phyloP scores from a whole-genome alignment of 352 stramenopile species.

The Aphanomyces invadans region DNA sequence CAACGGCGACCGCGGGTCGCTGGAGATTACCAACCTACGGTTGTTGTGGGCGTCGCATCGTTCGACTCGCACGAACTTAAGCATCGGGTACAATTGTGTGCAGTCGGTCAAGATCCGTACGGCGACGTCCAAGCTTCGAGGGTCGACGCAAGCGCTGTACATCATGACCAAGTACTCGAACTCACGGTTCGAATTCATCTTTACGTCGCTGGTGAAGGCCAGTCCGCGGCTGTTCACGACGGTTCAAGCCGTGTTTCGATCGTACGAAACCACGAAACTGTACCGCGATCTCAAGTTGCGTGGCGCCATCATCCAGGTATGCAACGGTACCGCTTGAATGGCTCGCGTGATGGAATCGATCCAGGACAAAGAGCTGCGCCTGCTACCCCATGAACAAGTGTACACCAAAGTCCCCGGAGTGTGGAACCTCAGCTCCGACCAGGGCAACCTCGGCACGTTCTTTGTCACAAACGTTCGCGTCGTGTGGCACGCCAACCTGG shows the following conservation, averaged over 20 bases:
- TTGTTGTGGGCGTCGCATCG: slow-evolving; percentile 89
- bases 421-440: slow-evolving; percentile 89
- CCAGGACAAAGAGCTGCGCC: slow-evolving; percentile 72
- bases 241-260: slow-evolving; percentile 86
- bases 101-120: slow-evolving; percentile 85
- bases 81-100: slow-evolving; percentile 77
- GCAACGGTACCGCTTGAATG: background rate
- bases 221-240: slow-evolving; percentile 89
- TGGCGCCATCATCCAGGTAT: slow-evolving; percentile 76
- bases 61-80: slow-evolving; percentile 76
- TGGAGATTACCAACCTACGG: slow-evolving; percentile 89
- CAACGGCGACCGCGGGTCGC: slow-evolving; percentile 83
- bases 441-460: slow-evolving; percentile 89
- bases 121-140: slow-evolving; percentile 83
- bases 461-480: slow-evolving; percentile 91
- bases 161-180: slow-evolving; percentile 87
- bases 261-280: slow-evolving; percentile 89
- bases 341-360: too few species aligned
- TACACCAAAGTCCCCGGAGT: slow-evolving; percentile 81
- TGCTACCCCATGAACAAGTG: slow-evolving; percentile 86
- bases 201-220: slow-evolving; percentile 89
- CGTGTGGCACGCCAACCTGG: slow-evolving; percentile 89
- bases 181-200: slow-evolving; percentile 90
- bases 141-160: slow-evolving; percentile 87
- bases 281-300: slow-evolving; percentile 91